Percentiles rank a stretch among this genome's conserved stretches.
Evolutionary conservation across 139 green algal species (phyloP).

Genomic region (Micractinium conductrix): DNA sequence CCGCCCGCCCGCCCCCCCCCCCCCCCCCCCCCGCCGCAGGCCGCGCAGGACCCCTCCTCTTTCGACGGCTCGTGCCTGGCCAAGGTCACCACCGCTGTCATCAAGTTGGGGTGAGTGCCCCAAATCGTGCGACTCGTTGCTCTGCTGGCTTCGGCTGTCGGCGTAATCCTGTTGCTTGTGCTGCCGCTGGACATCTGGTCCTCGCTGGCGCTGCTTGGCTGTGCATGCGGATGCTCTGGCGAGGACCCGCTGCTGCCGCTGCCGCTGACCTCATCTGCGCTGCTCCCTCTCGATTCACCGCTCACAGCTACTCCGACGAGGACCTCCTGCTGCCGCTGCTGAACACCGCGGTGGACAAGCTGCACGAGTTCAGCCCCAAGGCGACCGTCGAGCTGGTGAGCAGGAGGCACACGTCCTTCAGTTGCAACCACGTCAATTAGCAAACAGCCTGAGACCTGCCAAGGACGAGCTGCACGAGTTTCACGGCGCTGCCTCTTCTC

Average conservation of each 20-base stretch:
- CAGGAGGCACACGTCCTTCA: background rate
- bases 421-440: background rate
- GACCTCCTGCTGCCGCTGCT: slow-evolving; percentile 35
- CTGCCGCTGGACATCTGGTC: too few relatives aligned
- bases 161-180: too few relatives aligned
- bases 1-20: too few relatives aligned
- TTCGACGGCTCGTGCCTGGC: slow-evolving; percentile 34
- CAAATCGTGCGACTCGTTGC: too few relatives aligned
- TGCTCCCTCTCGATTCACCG: background rate
- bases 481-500: too few relatives aligned
- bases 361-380: slow-evolving; percentile 35
- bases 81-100: slow-evolving; percentile 40
- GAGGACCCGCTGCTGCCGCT: background rate
- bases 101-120: slow-evolving; percentile 35
- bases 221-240: background rate
- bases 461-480: too few relatives aligned
- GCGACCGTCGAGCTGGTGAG: slow-evolving; percentile 38
- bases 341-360: slow-evolving; percentile 16
- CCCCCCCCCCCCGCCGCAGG: background rate
- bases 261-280: background rate
- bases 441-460: too few relatives aligned
- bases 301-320: slow-evolving; percentile 31
- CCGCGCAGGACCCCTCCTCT: background rate
- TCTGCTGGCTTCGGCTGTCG: background rate
- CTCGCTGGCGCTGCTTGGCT: background rate